phyloP scores from a whole-genome alignment of 352 stramenopile genomes.

The Pythium guiyangense region DNA sequence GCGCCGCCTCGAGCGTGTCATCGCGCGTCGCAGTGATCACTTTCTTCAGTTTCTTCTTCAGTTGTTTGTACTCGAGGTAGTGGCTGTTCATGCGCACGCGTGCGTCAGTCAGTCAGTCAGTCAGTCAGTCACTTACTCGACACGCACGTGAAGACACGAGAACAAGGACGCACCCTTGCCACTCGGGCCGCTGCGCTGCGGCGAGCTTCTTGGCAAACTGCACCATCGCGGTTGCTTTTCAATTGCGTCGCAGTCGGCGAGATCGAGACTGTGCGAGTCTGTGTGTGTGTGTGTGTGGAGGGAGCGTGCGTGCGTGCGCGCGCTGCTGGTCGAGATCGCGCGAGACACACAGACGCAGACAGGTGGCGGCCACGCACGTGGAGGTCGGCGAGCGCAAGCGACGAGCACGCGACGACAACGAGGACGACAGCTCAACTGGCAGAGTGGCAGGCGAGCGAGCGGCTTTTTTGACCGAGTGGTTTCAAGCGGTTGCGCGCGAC shows the following conservation, averaged over 20 bases:
- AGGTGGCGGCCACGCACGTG: too few relatives aligned
- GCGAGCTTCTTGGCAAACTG: conserved; percentile 83
- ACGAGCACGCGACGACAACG: too few relatives aligned
- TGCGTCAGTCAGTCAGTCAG: background rate
- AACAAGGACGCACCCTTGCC: conserved; percentile 43
- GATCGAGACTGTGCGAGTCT: background rate
- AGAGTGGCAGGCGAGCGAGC: too few relatives aligned
- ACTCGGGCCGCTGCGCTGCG: conserved; percentile 65
- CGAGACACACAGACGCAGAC: background rate
- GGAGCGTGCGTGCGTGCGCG: too few relatives aligned
- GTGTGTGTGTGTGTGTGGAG: background rate
- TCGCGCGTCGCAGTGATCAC: conserved; percentile 45
- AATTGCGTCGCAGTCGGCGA: background rate
- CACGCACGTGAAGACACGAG: background rate
- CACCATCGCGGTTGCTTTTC: conserved; percentile 33
- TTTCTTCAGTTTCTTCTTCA: conserved; percentile 85
- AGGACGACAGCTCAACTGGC: too few relatives aligned
- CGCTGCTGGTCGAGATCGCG: too few relatives aligned
- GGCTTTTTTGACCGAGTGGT: too few relatives aligned
- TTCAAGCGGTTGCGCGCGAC: too few relatives aligned
- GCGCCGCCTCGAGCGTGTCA: conserved; percentile 18
- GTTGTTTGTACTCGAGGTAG: conserved; percentile 89
- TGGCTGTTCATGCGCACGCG: conserved; percentile 35
- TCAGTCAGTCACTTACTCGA: background rate
- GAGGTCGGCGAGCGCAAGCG: too few relatives aligned